Evolutionary conservation across 108 stramenopile species (phyloP).

Genomic region (Asterionellopsis glacialis): DNA sequence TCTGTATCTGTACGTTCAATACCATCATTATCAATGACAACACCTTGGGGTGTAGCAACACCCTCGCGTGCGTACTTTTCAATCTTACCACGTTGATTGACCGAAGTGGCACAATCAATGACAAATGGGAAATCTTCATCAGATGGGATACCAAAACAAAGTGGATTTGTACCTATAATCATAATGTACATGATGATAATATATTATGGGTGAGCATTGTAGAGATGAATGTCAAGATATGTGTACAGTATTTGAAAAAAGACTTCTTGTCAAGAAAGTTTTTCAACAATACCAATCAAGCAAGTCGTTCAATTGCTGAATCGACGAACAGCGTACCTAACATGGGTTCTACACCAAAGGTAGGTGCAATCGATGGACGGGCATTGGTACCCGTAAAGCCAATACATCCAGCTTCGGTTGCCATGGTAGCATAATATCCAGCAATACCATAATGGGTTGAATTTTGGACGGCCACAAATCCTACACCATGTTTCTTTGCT

Average conservation of each 20-base stretch:
- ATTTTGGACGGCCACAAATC: constrained; percentile 52
- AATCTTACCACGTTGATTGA: constrained; percentile 65
- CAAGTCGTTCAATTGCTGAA: constrained; percentile 4
- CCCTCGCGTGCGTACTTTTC: constrained; percentile 56
- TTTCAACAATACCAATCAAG: too few relatives aligned
- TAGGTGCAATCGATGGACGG: constrained; percentile 60
- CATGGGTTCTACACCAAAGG: constrained; percentile 62
- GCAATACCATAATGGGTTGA: constrained; percentile 67
- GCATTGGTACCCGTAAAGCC: constrained; percentile 66
- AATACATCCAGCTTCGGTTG: constrained; percentile 50
- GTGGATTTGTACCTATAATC: constrained; percentile 55
- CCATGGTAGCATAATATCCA: constrained; percentile 70
- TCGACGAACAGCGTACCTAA: too few relatives aligned
- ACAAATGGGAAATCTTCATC: constrained; percentile 52
- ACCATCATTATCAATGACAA: constrained; percentile 55
- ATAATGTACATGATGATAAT: too few relatives aligned
- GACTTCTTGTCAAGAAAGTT: too few relatives aligned
- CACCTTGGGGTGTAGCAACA: constrained; percentile 46
- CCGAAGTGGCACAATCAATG: constrained; percentile 64
- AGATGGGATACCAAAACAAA: constrained; percentile 53
- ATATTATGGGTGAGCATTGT: too few relatives aligned
- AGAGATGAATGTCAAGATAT: too few relatives aligned
- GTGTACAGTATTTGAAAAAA: neutral
- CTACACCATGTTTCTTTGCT: constrained; percentile 59
- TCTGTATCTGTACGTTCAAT: constrained; percentile 59